Conservation (phyloP, 306 rosid genomes). For the Casuarina glauca region DNA sequence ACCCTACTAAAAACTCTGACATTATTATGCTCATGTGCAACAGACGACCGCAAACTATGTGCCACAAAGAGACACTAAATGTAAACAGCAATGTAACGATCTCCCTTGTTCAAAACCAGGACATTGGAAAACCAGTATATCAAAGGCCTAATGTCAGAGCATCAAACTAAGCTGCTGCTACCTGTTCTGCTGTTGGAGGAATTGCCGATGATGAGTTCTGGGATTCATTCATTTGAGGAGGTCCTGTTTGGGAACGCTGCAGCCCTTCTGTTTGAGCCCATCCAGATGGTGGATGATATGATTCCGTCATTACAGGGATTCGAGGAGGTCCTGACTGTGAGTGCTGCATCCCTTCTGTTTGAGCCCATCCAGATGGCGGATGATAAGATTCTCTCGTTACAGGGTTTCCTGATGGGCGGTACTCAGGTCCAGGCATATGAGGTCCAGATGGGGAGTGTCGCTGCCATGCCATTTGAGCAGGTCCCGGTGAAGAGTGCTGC, state of each 20-base stretch:
- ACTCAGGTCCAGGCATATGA: constrained; percentile 26
- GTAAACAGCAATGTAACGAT: constrained; percentile 21
- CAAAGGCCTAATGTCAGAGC: constrained; percentile 25
- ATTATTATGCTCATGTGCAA: constrained; percentile 2
- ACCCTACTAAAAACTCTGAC: constrained; percentile 12
- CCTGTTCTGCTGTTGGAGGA: constrained; percentile 40
- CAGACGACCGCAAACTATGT: constrained; percentile 10
- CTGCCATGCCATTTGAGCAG: constrained; percentile 31
- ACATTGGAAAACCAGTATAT: constrained; percentile 7
- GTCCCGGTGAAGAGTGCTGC: constrained; percentile 30
- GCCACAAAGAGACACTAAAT: constrained; percentile 11
- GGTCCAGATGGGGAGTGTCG: constrained; percentile 32
- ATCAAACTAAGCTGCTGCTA: constrained; percentile 35
- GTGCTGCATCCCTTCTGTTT: constrained; percentile 32
- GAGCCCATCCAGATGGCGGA: constrained; percentile 40
- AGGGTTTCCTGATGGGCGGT: constrained; percentile 19
- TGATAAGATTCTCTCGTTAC: constrained; percentile 36
- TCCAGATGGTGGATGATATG: constrained; percentile 43
- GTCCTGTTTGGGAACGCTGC: constrained; percentile 29
- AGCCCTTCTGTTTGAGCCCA: constrained; percentile 36
- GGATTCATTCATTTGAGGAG: constrained; percentile 37
- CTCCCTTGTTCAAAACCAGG: constrained; percentile 22
- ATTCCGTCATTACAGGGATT: constrained; percentile 22
- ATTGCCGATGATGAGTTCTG: constrained; percentile 42
- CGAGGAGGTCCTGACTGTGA: constrained; percentile 32